Percentiles rank a stretch among this genome's conserved stretches.
phyloP scores from a whole-genome alignment of 1,139 yeast genomes.

The Yamadazyma spencermartinsiae region DNA sequence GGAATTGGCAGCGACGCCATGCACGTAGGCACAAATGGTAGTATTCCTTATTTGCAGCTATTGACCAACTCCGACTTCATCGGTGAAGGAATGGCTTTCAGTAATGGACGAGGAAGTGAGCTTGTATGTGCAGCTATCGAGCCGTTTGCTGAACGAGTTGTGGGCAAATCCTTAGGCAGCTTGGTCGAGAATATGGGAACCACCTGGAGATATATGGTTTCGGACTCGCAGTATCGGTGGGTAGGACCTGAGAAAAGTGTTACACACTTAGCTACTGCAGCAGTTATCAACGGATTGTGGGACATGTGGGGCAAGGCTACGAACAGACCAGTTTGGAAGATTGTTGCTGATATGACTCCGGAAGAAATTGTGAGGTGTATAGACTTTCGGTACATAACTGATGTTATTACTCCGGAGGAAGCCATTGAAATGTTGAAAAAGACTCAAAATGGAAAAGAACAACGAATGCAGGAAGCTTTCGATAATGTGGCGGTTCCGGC shows the following conservation, averaged over 20 bases:
- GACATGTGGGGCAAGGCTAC: constrained; percentile 38
- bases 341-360: constrained; percentile 39
- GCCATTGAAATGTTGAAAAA: constrained; percentile 28
- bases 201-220: constrained; percentile 36
- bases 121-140: constrained; percentile 16
- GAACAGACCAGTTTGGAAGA: constrained; percentile 36
- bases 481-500: constrained; percentile 40
- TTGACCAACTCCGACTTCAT: constrained; percentile 9
- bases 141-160: constrained; percentile 20
- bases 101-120: constrained; percentile 19
- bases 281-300: constrained; percentile 34
- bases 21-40: constrained; percentile 32
- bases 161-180: constrained; percentile 25
- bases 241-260: constrained; percentile 41
- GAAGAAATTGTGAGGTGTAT: constrained; percentile 43
- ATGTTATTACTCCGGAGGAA: constrained; percentile 39
- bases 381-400: constrained; percentile 41
- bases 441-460: constrained; percentile 27
- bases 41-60: constrained; percentile 19
- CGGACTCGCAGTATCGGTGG: constrained; percentile 40
- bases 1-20: constrained; percentile 36
- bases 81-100: constrained; percentile 20
- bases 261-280: constrained; percentile 28
- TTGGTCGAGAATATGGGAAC: constrained; percentile 33
- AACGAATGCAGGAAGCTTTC: constrained; percentile 26